Base-by-base conservation (phyloP, 208 protist genomes). In the Wallacemonas sp. region DNA sequence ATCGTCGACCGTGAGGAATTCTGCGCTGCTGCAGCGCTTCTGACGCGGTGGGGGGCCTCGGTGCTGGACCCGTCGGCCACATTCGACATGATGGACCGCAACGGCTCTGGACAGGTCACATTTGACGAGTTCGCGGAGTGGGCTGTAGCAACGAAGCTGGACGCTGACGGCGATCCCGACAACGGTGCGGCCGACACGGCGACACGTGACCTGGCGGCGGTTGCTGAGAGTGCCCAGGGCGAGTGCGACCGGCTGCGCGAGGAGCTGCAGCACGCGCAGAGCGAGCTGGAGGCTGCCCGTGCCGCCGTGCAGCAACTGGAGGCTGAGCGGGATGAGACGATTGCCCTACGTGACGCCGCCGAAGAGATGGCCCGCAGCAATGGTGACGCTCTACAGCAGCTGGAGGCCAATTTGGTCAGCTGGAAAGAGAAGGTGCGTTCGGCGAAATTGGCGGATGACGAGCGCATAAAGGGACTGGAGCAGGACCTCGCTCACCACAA, bases 401-500 rank as follows among this genome's bases (percentile, higher is more conserved):
- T 73, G 54, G 59, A 73, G 36, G 59, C 61, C 12, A 69, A 30
- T 28, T 14, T 74, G 1, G 44, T 60, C 0, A 17, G 2, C 0
- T 93, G 87, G 84, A 90, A 87, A 70, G 81, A 90, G 38, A 93
- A 87, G 66, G 80, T 89, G 28, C 76, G 81, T 31, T 60, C 66
- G 0, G 67, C 70, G 0, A 93, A 93, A 42, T 28, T 75, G 0
- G 39, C 58, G 0, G 87, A 93, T 49, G 46, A 27, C 2, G 65
- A 82, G 60, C 53, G 47, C 1, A 82, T 83, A 28, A 46, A 53
- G 8, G 15, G 54, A 5, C 42, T 74, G 19, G 30, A 70, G 3
- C 3, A 56, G 12, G 66, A 66, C 17, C 14, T 72, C 34, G 33
- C 47, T 27, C 14, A 9, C 41, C 8, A 33, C 4, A 38, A 45